These are phyloP conservation scores for Aspergillus uvarum DNA, from an alignment of 2,329 filamentous ascomycete genomes.

Conservation along the genomic window DNA sequence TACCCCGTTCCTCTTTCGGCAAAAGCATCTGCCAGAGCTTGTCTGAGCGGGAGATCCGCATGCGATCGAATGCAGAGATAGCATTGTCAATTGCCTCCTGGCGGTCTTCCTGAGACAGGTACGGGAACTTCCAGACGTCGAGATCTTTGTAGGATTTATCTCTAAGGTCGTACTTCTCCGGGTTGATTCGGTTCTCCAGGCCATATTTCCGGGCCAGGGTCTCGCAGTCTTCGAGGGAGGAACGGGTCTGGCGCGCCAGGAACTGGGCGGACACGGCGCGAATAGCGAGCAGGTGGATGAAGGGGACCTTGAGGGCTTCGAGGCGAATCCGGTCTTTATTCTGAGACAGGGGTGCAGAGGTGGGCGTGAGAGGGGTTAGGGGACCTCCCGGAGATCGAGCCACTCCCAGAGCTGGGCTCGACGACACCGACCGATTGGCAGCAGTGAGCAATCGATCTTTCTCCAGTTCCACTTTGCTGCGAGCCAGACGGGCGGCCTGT, in stretches of 20 bases:
- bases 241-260: slow-evolving; percentile 48
- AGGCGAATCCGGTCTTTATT: slow-evolving; percentile 41
- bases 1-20: slow-evolving; percentile 60
- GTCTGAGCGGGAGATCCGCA: slow-evolving; percentile 59
- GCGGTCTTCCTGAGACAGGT: slow-evolving; percentile 55
- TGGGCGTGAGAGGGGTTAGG: slow-evolving; percentile 43
- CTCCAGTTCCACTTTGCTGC: slow-evolving; percentile 41
- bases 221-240: slow-evolving; percentile 50
- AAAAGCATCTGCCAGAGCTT: slow-evolving; percentile 63
- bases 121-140: slow-evolving; percentile 62
- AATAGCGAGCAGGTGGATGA: slow-evolving; percentile 56
- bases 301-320: slow-evolving; percentile 47
- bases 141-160: slow-evolving; percentile 62
- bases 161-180: slow-evolving; percentile 54
- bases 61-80: slow-evolving; percentile 62
- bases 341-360: slow-evolving; percentile 40
- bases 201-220: slow-evolving; percentile 55
- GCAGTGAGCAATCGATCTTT: slow-evolving; percentile 43
- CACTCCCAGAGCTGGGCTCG: slow-evolving; percentile 42
- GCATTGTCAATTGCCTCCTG: slow-evolving; percentile 62
- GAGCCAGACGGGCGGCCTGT: slow-evolving; percentile 29
- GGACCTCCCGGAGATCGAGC: slow-evolving; percentile 36
- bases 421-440: slow-evolving; percentile 41
- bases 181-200: slow-evolving; percentile 48
- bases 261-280: slow-evolving; percentile 49